phyloP scores from a whole-genome alignment of 345 rosid genomes.

The Pugionium dolabratum region DNA sequence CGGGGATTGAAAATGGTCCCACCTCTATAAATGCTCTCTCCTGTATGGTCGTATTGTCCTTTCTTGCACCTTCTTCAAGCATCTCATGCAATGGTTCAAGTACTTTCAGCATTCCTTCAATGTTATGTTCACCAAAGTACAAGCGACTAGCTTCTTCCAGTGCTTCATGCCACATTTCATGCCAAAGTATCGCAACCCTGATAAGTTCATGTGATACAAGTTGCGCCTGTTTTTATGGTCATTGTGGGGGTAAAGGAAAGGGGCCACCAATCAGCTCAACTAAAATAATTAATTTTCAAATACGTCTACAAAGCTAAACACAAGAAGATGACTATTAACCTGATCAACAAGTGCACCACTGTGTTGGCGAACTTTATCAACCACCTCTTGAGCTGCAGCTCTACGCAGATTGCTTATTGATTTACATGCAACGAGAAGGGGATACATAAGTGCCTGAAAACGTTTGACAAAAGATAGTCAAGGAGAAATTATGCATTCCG shows the following conservation, averaged over 20 bases:
- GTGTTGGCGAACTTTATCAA: constrained; percentile 93
- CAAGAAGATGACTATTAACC: constrained; percentile 48
- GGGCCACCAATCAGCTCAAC: constrained; percentile 27
- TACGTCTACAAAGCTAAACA: constrained; percentile 1
- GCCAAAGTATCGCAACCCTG: constrained; percentile 99
- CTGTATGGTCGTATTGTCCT: constrained; percentile 68
- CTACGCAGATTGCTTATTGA: constrained; percentile 90
- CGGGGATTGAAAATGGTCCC: constrained; percentile 8
- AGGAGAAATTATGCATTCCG: constrained; percentile 21
- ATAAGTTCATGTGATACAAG: constrained; percentile 90
- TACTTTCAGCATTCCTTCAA: constrained; percentile 93
- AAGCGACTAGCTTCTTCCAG: constrained; percentile 99
- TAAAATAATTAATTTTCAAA: not conserved
- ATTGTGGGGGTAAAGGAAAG: constrained; percentile 10
- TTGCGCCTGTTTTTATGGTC: constrained; percentile 65
- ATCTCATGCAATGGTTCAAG: constrained; percentile 91
- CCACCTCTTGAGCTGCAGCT: constrained; percentile 98
- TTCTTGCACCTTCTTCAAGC: constrained; percentile 86
- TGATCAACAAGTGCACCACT: constrained; percentile 94
- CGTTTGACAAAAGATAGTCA: constrained; percentile 18
- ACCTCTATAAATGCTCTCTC: constrained; percentile 99
- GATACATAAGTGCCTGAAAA: constrained; percentile 96
- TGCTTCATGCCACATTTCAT: constrained; percentile 96
- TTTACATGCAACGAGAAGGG: constrained; percentile 98
- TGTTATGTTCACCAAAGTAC: constrained; percentile 94